Base-by-base conservation (phyloP, 306 rosid species). In the Prinsepia uniflora region DNA sequence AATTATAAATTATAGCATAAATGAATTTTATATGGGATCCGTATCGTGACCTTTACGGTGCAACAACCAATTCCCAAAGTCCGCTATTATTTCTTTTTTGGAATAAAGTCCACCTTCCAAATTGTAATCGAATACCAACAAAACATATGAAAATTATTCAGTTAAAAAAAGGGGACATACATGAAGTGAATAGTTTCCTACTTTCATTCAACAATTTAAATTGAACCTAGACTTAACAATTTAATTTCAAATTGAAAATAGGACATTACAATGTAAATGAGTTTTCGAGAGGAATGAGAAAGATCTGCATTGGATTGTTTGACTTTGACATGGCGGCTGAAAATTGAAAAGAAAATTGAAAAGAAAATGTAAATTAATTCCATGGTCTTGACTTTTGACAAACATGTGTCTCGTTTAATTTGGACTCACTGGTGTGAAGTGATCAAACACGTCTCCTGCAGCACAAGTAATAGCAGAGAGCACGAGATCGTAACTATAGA, bases 361-460 rank as follows among this genome's bases (percentile, higher is more conserved):
- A n/a, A n/a, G n/a, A n/a, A n/a, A n/a, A n/a, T n/a, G n/a, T 19
- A 64, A 40, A 54, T 68, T 3, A 3, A 53, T n/a, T 30, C 13
- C 9, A n/a, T 6, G n/a, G 9, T 55, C 20, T 69, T 48, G 76
- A 74, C 50, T 45, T 9, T 24, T 70, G 83, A 71, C 71, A 22
- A 41, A 15, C 2, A 30, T 30, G 36, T 3, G 2, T 61, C 50
- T 63, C 7, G 10, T 50, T 73, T 64, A 57, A 78, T 68, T 68
- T 47, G 64, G 75, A 68, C 57, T 36, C 43, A 34, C 24, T 19
- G 7, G 0, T 3, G 10, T 10, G 30, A 0, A 56, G 41, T 12
- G 8, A 3, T 58, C 43, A 19, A 62, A 63, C 76, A 63, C 60
- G 73, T 44, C 19, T 61, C 66, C 72, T 22, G 8, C 58, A 2